Base-by-base conservation (phyloP, 805 yeast species). In the Zygosaccharomyces gambellarensis region DNA sequence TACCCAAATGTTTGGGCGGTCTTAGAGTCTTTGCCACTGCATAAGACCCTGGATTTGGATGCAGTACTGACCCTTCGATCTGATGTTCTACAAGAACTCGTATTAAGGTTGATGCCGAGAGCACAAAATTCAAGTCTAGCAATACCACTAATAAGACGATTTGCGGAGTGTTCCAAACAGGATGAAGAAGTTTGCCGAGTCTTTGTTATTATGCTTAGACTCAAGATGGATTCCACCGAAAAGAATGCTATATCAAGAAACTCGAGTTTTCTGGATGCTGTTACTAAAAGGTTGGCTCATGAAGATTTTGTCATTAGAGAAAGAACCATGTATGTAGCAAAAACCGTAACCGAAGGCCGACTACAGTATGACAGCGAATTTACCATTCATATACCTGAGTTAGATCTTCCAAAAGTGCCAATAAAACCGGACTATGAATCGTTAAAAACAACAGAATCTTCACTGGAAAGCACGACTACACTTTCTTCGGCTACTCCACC, bases 241-340 rank as follows among this genome's bases (percentile, higher is more conserved):
- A 58, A 42, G 31, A 28, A 27, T 1, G 38, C 46, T 6, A 45
- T 59, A 14, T 52, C 65, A 1, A 50, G 54, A 29, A 53, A 55
- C 36, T 14, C 53, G 1, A 32, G 34, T 2, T 65, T 66, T 40
- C 38, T 67, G 27, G 55, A 63, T 46, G 60, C 61, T 11, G 59
- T 68, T 3, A 66, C 71, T 0, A 54, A 52, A 30, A 54, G 71
- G 22, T 48, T 68, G 22, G 45, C 47, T 27, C 56, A 62, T 42
- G 57, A 59, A 39, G 55, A 58, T 31, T 28, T 43, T 9, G 34
- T 17, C 9, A 49, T 64, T 7, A 55, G 70, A 30, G 71, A 69
- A 40, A 51, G 70, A 12, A 67, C 71, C 2, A 67, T 66, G 72
- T 59, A 47, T 49, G 51, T 68, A 22, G 70, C 70, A 6, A 68